Evolutionary conservation across 768 basidiomycete species (phyloP).

Genomic region (Rhizopogon roseolus): DNA sequence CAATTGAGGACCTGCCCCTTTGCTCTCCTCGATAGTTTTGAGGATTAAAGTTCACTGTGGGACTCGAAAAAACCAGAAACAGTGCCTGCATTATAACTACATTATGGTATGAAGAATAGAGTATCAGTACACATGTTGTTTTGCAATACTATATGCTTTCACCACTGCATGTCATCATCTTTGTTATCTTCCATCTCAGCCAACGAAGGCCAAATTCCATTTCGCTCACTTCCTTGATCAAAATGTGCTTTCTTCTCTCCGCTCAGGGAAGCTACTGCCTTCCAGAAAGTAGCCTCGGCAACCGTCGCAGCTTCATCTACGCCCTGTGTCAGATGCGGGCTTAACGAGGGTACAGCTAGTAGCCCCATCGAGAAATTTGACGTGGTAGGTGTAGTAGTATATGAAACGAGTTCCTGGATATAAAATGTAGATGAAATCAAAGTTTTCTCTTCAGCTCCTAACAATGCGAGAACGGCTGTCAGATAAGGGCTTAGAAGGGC

Average conservation of each 20-base stretch:
- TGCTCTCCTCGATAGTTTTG: too few relatives aligned
- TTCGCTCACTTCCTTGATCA: not conserved
- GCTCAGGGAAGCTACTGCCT: conserved; percentile 29
- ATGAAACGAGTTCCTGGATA: conserved; percentile 9
- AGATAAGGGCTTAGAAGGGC: conserved; percentile 55
- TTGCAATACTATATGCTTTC: not conserved
- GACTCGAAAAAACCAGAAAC: too few relatives aligned
- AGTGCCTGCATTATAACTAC: too few relatives aligned
- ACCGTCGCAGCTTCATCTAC: conserved; percentile 51
- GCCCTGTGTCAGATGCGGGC: conserved; percentile 40
- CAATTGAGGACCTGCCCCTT: too few relatives aligned
- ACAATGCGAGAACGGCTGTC: conserved; percentile 34
- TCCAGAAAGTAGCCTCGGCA: conserved; percentile 59
- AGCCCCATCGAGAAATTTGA: conserved; percentile 6
- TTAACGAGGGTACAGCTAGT: conserved; percentile 21
- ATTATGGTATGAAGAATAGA: too few relatives aligned
- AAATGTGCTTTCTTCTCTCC: not conserved
- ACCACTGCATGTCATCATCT: not conserved
- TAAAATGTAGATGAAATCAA: conserved; percentile 58
- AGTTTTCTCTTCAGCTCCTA: conserved; percentile 19
- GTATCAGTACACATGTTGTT: too few relatives aligned
- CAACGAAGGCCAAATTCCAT: not conserved
- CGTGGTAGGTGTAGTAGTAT: not conserved
- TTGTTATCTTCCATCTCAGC: not conserved
- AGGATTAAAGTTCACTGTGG: too few relatives aligned